phyloP scores from a whole-genome alignment of 148 eudicot species.

The Rhododendron vialii region DNA sequence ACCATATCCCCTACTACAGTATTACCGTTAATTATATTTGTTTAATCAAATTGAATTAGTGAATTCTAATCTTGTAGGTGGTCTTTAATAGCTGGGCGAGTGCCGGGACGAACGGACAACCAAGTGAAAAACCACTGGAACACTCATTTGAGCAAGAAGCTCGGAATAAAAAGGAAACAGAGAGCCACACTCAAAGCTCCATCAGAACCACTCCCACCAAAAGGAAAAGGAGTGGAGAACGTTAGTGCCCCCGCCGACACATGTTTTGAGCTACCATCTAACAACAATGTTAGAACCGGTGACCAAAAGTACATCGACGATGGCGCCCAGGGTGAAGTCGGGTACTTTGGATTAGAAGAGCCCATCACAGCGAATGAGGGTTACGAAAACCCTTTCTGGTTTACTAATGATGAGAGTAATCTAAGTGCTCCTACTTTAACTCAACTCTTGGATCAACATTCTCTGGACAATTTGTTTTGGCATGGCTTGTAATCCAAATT shows the following conservation, averaged over 20 bases:
- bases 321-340: neutral
- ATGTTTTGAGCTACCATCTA: neutral
- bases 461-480: conserved; percentile 10
- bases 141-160: conserved; percentile 16
- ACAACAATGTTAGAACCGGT: neutral
- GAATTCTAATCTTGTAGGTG: conserved; percentile 9
- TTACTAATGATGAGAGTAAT: neutral
- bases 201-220: neutral
- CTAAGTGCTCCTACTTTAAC: neutral
- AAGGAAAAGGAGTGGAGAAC: neutral
- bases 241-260: neutral
- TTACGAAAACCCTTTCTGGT: neutral
- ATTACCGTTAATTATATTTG: neutral
- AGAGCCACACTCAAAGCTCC: neutral
- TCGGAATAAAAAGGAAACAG: neutral
- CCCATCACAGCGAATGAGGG: neutral
- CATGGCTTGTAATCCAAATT: conserved; percentile 4
- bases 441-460: neutral
- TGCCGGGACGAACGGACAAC: conserved; percentile 8
- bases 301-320: neutral
- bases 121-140: conserved; percentile 13
- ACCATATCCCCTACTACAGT: too few species aligned
- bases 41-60: neutral
- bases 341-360: neutral
- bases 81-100: conserved; percentile 12